Evolutionary conservation across 2,329 filamentous ascomycete species (phyloP), one percentile per base, ranked within the genome.

Genomic region (Orbilia brochopaga): DNA sequence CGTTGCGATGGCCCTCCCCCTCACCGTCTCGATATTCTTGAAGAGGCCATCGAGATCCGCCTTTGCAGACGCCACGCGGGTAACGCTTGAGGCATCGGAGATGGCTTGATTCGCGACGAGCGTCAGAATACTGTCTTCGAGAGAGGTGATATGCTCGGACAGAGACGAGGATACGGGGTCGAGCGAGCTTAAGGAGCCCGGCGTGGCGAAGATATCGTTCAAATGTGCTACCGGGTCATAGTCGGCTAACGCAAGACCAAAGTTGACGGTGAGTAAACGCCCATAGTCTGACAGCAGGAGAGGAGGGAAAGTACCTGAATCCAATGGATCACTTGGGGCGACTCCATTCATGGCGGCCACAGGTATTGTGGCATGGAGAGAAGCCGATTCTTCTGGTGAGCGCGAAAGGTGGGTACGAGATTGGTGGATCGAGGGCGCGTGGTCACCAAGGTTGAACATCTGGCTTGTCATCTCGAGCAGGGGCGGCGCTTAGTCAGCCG

Each of bases 151-250:
- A 79, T 92, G 90, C 72, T 81, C 82, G 76, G 86, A 85, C 61
- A 99, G 86, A 52, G 87, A 87, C 60, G 85, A 81, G n/a, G 90
- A 90, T 56, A 94, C 90, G 74, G 85, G 84, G 53, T 85, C 83
- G 74, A 96, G 88, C 60, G 91, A 90, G 44, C 88, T 86, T 73
- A 97, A 87, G 73, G 92, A 88, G 37, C 91, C 90, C 0, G 93
- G 90, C 77, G 96, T 91, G 56, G 91, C 88, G 83, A 99, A 99
- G 77, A 99, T 88, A 74, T 89, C 84, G 82, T 99, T 97, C 64
- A 99, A 85, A 80, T 99, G 92, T 76, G 91, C 86, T 79, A 97
- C 89, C 60, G 94, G 92, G 79, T 97, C 89, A 82, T 97, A 97
- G 80, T 96, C 88, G 79, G 85, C 88, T 90, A 75, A 21, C 59